Evolutionary conservation across 2,329 filamentous ascomycete genomes (phyloP).

Genomic region (Dactylella cylindrospora): DNA sequence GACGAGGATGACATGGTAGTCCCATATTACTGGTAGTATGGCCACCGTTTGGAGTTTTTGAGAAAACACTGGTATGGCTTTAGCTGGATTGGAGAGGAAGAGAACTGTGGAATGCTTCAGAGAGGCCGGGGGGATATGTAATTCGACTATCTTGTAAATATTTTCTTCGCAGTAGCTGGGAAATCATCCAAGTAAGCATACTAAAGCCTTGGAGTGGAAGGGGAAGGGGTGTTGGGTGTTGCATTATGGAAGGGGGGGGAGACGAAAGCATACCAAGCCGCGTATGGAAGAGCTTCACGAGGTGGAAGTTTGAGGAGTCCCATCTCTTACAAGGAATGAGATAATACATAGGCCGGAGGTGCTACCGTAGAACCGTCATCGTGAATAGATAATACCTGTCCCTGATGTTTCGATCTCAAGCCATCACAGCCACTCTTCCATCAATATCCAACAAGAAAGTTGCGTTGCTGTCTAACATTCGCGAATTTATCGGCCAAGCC

Average conservation of each 20-base stretch:
- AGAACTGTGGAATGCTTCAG: constrained; percentile 43
- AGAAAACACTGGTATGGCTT: constrained; percentile 42
- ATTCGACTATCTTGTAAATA: constrained; percentile 46
- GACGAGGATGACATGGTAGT: constrained; percentile 47
- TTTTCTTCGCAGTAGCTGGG: constrained; percentile 48
- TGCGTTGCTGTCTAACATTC: no score
- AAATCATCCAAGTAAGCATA: background rate
- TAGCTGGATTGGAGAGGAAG: constrained; percentile 46
- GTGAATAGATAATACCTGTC: no score
- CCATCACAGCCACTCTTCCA: no score
- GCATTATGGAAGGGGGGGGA: constrained; percentile 15
- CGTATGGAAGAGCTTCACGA: constrained; percentile 37
- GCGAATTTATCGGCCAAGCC: background rate
- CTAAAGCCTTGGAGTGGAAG: background rate
- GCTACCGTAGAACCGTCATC: no score
- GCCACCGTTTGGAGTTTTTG: constrained; percentile 24
- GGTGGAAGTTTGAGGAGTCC: constrained; percentile 35
- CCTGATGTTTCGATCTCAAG: no score
- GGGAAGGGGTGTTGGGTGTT: constrained; percentile 19
- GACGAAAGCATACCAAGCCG: constrained; percentile 27
- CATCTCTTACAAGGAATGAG: no score
- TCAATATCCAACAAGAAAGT: no score
- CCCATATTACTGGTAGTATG: constrained; percentile 26
- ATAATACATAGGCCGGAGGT: background rate
- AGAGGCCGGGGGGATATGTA: constrained; percentile 30